Percentiles rank a stretch among this genome's conserved stretches.
phyloP scores from a whole-genome alignment of 164 flowering plant genomes.

The Berberis vulgaris region DNA sequence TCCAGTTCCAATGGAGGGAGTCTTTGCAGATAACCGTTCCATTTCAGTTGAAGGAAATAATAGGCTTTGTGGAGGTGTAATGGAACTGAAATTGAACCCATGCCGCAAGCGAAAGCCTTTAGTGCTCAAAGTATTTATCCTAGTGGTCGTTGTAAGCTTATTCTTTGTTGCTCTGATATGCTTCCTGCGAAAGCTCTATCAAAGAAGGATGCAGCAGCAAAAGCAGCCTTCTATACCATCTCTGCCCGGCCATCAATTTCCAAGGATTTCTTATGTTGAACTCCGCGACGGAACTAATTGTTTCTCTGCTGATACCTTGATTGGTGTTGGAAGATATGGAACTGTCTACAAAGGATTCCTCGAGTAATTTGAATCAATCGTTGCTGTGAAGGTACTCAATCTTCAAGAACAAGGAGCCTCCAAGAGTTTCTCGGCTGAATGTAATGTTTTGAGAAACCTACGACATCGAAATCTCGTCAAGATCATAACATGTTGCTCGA shows the following conservation, averaged over 20 bases:
- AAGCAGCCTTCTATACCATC: neutral
- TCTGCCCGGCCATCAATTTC: neutral
- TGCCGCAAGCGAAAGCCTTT: too few relatives aligned
- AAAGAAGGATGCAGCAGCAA: neutral
- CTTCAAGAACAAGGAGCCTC: neutral
- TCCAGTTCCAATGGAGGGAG: constrained; percentile 5
- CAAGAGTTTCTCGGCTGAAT: neutral
- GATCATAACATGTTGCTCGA: neutral
- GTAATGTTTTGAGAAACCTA: neutral
- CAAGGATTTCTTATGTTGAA: too few relatives aligned
- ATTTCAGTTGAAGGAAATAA: constrained; percentile 1
- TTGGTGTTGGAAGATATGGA: too few relatives aligned
- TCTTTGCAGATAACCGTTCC: constrained; percentile 1
- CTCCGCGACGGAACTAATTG: too few relatives aligned
- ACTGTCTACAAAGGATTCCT: neutral
- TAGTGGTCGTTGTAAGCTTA: neutral
- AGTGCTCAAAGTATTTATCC: neutral
- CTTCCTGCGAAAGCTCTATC: neutral
- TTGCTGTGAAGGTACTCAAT: neutral
- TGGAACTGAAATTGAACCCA: neutral
- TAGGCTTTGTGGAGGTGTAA: constrained; percentile 8
- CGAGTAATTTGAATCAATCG: neutral
- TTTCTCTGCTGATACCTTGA: too few relatives aligned
- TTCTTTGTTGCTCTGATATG: neutral
- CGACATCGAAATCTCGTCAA: neutral